Evolutionary conservation across 148 eudicot genomes (phyloP), one percentile per base, ranked within the genome.

Genomic region (Chenopodium album): DNA sequence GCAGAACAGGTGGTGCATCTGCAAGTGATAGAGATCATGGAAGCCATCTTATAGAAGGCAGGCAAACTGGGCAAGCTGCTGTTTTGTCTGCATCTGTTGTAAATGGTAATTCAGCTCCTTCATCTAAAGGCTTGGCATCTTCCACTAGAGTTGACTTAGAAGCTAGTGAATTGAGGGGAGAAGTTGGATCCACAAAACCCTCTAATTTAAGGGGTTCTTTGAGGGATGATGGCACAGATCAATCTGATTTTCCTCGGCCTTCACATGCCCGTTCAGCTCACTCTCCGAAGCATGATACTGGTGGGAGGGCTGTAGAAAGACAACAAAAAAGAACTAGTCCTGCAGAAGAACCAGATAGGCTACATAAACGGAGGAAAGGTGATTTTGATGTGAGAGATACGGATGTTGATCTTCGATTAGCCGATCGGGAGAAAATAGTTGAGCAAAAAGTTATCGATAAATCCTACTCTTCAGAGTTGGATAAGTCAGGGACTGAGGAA

Each of bases 271-370:
- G 94, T 78, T 85, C 88, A 73, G 86, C 78, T 75, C 92, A 91
- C 87, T 95, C 98, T 87, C 98, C 99, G 37, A 87, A 93, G 89
- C 88, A 88, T 76, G 98, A 95, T 71, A 78, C 80, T 81, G 34
- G 89, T 76, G 73, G 86, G 71, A 96, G 88, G 83, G 72, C 91
- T 73, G 59, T 69, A 72, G 98, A 92, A 48, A 90, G 90, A 84
- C 90, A 84, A 75, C 94, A 87, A 72, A 97, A 96, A 87, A 89
- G 99, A 87, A 81, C 86, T 66, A 92, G 97, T 81, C 95, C 98
- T 44, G 93, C 89, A 63, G 99, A 92, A 50, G 99, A 97, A 63
- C 81, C 85, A 74, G 97, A 97, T 60, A 87, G 97, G 79, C 79
- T 91, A 23, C 88, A 85, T 73, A 97, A 97, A 76, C 94, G 97